phyloP scores from a whole-genome alignment of 805 yeast genomes.

The Starmerella cellae region DNA sequence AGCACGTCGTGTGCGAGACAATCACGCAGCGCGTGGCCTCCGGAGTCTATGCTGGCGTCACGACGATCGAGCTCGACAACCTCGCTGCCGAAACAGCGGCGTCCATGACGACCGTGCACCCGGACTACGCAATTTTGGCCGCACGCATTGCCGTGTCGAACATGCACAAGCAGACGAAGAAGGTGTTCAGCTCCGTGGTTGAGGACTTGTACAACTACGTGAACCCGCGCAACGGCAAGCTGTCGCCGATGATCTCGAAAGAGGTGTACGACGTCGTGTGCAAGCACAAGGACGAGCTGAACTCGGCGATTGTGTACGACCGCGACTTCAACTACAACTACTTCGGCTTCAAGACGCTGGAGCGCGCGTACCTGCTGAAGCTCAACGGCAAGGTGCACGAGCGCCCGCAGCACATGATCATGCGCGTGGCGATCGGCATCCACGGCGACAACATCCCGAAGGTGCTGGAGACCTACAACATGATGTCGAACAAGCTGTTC shows the following conservation, averaged over 20 bases:
- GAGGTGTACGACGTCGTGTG: slow-evolving; percentile 50
- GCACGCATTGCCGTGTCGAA: slow-evolving; percentile 93
- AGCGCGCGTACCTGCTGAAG: slow-evolving; percentile 67
- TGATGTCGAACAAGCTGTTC: slow-evolving; percentile 78
- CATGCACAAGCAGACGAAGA: slow-evolving; percentile 86
- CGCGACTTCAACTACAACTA: slow-evolving; percentile 70
- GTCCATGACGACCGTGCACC: slow-evolving; percentile 91
- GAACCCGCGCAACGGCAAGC: slow-evolving; percentile 64
- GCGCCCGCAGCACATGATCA: slow-evolving; percentile 79
- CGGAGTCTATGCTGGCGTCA: slow-evolving; percentile 95
- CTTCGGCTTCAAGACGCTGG: slow-evolving; percentile 87
- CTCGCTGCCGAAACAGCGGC: slow-evolving; percentile 96
- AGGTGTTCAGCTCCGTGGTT: slow-evolving; percentile 67
- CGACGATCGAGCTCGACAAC: slow-evolving; percentile 73
- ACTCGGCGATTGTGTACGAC: slow-evolving; percentile 59
- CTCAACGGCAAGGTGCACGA: slow-evolving; percentile 59
- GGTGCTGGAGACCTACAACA: slow-evolving; percentile 68
- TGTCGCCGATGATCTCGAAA: slow-evolving; percentile 57
- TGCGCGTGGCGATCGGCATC: slow-evolving; percentile 87
- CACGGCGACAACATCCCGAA: slow-evolving; percentile 55
- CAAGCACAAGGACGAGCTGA: slow-evolving; percentile 50
- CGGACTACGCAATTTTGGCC: slow-evolving; percentile 91
- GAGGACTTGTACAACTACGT: slow-evolving; percentile 60
- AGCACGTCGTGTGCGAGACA: slow-evolving; percentile 87
- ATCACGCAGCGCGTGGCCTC: slow-evolving; percentile 91